phyloP scores from a whole-genome alignment of 352 stramenopile species.

The Pythium grandisporangium region DNA sequence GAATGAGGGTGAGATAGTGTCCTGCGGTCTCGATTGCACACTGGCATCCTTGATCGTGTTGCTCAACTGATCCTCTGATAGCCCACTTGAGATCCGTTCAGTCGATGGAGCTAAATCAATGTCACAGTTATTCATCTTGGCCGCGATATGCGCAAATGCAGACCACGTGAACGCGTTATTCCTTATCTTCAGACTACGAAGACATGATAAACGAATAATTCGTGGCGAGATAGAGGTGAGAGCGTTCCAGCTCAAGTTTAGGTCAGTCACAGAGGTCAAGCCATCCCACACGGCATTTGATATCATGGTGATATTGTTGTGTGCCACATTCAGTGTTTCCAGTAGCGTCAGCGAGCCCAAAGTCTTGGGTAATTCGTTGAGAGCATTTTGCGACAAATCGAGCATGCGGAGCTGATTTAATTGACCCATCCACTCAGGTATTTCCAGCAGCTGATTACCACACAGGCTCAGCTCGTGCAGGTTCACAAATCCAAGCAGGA shows the following conservation, averaged over 20 bases:
- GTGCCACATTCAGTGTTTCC: constrained; percentile 24
- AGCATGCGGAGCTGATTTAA: constrained; percentile 31
- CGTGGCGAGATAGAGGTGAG: constrained; percentile 3
- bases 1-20: no score
- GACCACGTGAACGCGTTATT: background rate
- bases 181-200: constrained; percentile 3
- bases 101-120: background rate
- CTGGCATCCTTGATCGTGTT: no score
- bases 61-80: no score
- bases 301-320: constrained; percentile 47
- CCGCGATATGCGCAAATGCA: background rate
- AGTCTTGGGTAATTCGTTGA: constrained; percentile 24
- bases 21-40: no score
- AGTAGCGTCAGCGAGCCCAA: constrained; percentile 22
- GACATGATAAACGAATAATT: background rate
- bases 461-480: constrained; percentile 35
- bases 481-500: constrained; percentile 19
- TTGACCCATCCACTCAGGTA: constrained; percentile 23
- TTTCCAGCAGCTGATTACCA: constrained; percentile 32
- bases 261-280: constrained; percentile 17
- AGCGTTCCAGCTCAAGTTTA: constrained; percentile 28
- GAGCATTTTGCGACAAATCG: constrained; percentile 47
- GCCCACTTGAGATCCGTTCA: no score
- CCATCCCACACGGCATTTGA: constrained; percentile 12
- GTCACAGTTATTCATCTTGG: background rate